Base-by-base conservation (phyloP, 2,329 filamentous ascomycete species). In the Fusarium ambrosium region DNA sequence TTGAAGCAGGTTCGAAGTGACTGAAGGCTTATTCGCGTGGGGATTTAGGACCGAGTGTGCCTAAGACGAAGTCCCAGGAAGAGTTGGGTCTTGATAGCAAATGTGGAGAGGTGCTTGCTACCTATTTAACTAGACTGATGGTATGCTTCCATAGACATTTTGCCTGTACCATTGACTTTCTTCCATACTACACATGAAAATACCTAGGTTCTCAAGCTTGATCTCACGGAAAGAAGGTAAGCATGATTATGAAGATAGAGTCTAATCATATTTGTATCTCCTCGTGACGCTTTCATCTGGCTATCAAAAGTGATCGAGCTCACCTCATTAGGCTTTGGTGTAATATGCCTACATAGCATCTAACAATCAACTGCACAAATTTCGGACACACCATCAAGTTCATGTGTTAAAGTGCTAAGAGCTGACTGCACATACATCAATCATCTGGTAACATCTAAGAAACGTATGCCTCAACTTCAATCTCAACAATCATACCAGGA, bases 401-500 rank as follows among this genome's bases (percentile, higher is more conserved):
- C 22, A 6, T 6, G 22, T 48, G 7, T 48, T 24, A 6, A 48
- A 18, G 10, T 48, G 13, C 6, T 9, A 16, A 27, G 2, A 18
- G 7, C 22, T 13, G n/a, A 8, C 10, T 14, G 6, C 6, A 13
- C 2, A 16, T 24, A 14, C 6, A 13, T 48, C 0, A 2, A 48
- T 9, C 6, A 16, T 16, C 13, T 24, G 1, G 10, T 4, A 22
- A 4, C 5, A 4, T 11, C 22, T 41, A 59, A 29, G 56, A 39
- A 63, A 73, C 34, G 11, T 62, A 64, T n/a, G 88, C 88, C 10
- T 82, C 81, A 11, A 89, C 89, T 79, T 92, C 89, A 79, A 92
- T 88, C 81, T 92, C 89, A 4, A 92, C 84, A 24, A 82, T 79
- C 89, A 92, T 92, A 36, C 83, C 84, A 32, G 85, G 83, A 66